Conservation (phyloP, 1,284 basidiomycete genomes). For the Papiliotrema flavescens region DNA sequence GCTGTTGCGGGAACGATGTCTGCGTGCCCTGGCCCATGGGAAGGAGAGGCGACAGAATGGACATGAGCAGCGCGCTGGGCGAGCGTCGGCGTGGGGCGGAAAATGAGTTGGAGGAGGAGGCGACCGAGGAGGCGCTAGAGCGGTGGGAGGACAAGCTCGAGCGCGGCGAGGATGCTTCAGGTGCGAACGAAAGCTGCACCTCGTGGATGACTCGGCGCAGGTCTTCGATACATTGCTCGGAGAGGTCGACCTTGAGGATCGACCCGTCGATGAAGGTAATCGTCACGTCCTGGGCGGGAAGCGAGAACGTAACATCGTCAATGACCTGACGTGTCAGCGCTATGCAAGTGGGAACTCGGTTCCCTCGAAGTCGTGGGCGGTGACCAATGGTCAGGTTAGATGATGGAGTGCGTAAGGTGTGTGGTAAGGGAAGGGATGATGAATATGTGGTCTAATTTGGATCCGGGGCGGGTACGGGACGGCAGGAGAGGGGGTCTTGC, state of each 20-base stretch:
- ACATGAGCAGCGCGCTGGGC: conserved; percentile 40
- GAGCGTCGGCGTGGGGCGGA: conserved; percentile 20
- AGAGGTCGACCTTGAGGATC: conserved; percentile 32
- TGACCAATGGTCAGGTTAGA: no score
- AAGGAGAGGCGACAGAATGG: conserved; percentile 45
- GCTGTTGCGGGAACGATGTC: conserved; percentile 3
- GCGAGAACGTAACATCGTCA: conserved; percentile 48
- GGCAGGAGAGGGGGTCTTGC: background rate
- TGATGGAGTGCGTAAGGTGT: background rate
- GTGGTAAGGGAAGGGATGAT: background rate
- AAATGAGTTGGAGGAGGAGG: conserved; percentile 6
- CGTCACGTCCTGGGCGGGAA: conserved; percentile 31
- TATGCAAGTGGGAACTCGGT: background rate
- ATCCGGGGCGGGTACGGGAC: background rate
- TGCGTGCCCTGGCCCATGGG: background rate
- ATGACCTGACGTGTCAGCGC: conserved; percentile 25
- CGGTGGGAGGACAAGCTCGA: conserved; percentile 22
- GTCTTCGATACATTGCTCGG: conserved; percentile 21
- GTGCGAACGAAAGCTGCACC: conserved; percentile 46
- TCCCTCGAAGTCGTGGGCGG: no score
- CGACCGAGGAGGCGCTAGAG: conserved; percentile 14
- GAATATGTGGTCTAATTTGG: background rate
- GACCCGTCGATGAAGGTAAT: conserved; percentile 46
- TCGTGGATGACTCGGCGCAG: conserved; percentile 44
- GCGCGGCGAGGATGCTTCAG: conserved; percentile 23